Conservation (phyloP, 176 grass and related monocot genomes). For the Oropetium thomaeum region DNA sequence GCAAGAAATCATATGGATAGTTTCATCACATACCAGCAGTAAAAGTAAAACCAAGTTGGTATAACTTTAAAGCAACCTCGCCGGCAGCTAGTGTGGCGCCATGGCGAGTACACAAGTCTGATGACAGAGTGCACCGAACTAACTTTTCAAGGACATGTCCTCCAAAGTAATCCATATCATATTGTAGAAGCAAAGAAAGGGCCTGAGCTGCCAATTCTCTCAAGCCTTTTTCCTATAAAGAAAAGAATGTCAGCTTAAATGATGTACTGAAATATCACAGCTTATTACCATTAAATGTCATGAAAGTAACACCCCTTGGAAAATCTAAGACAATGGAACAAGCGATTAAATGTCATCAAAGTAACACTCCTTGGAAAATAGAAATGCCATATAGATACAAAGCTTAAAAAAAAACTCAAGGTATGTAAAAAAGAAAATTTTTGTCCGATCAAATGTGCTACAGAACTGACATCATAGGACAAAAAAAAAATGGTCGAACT, state of each 20-base stretch:
- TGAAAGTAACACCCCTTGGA: too few species aligned
- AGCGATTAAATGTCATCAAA: slow-evolving; percentile 5
- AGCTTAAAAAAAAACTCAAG: background rate
- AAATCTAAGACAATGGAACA: background rate
- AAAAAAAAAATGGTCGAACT: slow-evolving; percentile 9
- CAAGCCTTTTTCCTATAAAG: slow-evolving; percentile 75
- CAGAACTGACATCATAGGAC: background rate
- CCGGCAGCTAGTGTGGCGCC: slow-evolving; percentile 87
- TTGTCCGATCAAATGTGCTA: slow-evolving; percentile 5
- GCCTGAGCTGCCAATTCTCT: slow-evolving; percentile 85
- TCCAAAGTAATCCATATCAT: slow-evolving; percentile 74
- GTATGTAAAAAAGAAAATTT: background rate
- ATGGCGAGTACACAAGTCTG: slow-evolving; percentile 91
- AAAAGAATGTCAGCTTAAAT: slow-evolving; percentile 32
- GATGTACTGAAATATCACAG: slow-evolving; percentile 19
- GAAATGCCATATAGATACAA: background rate
- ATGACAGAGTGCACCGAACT: slow-evolving; percentile 84
- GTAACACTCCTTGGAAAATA: background rate
- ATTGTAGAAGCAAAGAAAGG: slow-evolving; percentile 77
- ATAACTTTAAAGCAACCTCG: slow-evolving; percentile 69
- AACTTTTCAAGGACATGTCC: slow-evolving; percentile 71
- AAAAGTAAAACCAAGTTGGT: slow-evolving; percentile 71
- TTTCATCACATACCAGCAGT: slow-evolving; percentile 44
- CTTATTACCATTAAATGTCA: background rate
- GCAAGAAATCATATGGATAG: background rate